Evolutionary conservation across 2,329 filamentous ascomycete species (phyloP).

Genomic region (Amesomyces nigricolor): DNA sequence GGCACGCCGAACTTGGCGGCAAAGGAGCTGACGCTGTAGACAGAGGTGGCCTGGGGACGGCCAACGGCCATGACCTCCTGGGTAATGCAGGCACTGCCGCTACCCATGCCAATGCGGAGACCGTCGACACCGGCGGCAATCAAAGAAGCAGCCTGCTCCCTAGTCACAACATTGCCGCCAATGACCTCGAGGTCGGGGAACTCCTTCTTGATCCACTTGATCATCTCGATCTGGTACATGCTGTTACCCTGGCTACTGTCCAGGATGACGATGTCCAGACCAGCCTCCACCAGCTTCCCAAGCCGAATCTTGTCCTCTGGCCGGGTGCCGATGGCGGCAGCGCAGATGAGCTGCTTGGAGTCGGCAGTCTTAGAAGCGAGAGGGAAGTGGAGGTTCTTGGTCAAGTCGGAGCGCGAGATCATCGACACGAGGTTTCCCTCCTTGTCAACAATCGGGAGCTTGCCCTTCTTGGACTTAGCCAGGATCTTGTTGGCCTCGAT

Average conservation of each 20-base stretch:
- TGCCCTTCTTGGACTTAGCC: constrained; percentile 95
- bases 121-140: constrained; percentile 95
- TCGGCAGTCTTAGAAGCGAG: constrained; percentile 92
- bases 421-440: constrained; percentile 83
- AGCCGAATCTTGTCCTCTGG: constrained; percentile 87
- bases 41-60: constrained; percentile 87
- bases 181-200: constrained; percentile 89
- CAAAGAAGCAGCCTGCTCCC: constrained; percentile 86
- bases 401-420: constrained; percentile 90
- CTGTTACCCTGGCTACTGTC: constrained; percentile 98
- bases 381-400: constrained; percentile 97
- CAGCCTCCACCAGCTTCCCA: constrained; percentile 83
- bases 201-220: constrained; percentile 88
- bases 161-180: constrained; percentile 95
- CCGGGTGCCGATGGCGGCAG: constrained; percentile 90
- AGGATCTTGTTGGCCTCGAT: constrained; percentile 89
- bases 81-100: constrained; percentile 95
- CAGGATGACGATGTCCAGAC: constrained; percentile 89
- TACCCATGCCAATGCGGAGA: constrained; percentile 97
- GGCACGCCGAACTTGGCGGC: constrained; percentile 91
- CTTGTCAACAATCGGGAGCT: constrained; percentile 85
- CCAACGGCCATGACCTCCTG: constrained; percentile 99
- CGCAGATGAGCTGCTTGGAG: constrained; percentile 95
- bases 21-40: constrained; percentile 84
- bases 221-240: constrained; percentile 98